A percentile compares a stretch with the other conserved stretches of the same genome.
phyloP scores from a whole-genome alignment of 306 rosid genomes.

The Adenanthera pavonina region DNA sequence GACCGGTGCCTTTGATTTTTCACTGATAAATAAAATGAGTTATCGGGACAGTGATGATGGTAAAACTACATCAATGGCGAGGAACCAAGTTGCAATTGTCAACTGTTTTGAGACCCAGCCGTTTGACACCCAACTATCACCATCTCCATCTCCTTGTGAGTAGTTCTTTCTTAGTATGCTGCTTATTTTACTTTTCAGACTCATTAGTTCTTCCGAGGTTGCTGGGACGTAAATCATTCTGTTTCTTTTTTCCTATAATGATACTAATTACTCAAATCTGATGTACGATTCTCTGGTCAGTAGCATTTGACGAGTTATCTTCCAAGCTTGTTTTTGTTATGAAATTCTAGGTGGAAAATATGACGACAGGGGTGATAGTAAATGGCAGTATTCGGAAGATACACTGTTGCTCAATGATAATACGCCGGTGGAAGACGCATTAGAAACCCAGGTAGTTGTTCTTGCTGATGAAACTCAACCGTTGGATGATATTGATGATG shows the following conservation, averaged over 20 bases:
- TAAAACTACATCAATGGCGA: conserved; percentile 16
- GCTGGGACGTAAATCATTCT: not conserved
- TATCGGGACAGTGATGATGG: conserved; percentile 41
- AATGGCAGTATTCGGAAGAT: conserved; percentile 38
- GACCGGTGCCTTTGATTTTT: conserved; percentile 16
- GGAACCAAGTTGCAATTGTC: conserved; percentile 5
- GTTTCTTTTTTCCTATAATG: not conserved
- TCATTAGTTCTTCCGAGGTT: not conserved
- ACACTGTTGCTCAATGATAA: conserved; percentile 45
- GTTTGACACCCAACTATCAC: conserved; percentile 42
- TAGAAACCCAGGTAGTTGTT: conserved; percentile 52
- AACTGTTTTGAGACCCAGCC: conserved; percentile 49
- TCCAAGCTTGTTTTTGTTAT: not conserved
- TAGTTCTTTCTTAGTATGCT: not conserved
- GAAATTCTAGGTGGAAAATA: conserved; percentile 43
- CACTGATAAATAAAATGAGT: conserved; percentile 43
- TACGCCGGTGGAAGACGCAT: conserved; percentile 35
- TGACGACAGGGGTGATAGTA: conserved; percentile 35
- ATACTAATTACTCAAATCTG: not conserved
- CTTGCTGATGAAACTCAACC: conserved; percentile 65
- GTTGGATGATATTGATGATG: conserved; percentile 51
- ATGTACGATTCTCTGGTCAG: not conserved
- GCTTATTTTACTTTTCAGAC: not conserved
- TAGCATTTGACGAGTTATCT: not conserved
- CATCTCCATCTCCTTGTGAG: conserved; percentile 47